These are phyloP conservation scores for Suhomyces wounanorum DNA, from an alignment of 1,139 yeast species.

Conservation along the genomic window DNA sequence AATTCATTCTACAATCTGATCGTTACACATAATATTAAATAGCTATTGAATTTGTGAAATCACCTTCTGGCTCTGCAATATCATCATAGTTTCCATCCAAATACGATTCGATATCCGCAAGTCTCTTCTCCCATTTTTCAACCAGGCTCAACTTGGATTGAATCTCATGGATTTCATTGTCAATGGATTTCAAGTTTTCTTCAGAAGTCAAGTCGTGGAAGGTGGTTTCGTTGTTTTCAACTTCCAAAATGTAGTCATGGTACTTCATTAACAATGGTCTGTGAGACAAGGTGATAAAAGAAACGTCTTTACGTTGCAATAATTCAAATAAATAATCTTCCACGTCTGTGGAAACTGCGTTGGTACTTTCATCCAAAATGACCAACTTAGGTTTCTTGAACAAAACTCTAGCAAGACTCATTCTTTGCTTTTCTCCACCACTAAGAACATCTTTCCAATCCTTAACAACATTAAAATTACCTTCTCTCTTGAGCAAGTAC, in stretches of 20 bases:
- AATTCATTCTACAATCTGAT: background rate
- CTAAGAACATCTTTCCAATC: slow-evolving; percentile 92
- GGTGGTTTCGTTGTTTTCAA: slow-evolving; percentile 48
- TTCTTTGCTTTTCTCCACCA: slow-evolving; percentile 94
- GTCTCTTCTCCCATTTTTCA: slow-evolving; percentile 52
- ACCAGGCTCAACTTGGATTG: slow-evolving; percentile 56
- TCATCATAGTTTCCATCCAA: slow-evolving; percentile 40
- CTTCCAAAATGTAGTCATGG: slow-evolving; percentile 74
- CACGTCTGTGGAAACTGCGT: slow-evolving; percentile 89
- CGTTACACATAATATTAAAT: background rate
- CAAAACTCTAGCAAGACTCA: slow-evolving; percentile 84
- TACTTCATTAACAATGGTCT: slow-evolving; percentile 84
- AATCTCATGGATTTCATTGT: slow-evolving; percentile 65
- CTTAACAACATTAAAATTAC: slow-evolving; percentile 59
- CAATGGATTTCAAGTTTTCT: slow-evolving; percentile 61
- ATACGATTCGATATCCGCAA: slow-evolving; percentile 43
- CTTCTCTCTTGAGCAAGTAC: slow-evolving; percentile 67
- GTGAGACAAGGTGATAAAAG: slow-evolving; percentile 82
- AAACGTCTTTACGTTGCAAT: slow-evolving; percentile 67
- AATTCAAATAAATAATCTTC: slow-evolving; percentile 86
- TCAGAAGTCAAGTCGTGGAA: slow-evolving; percentile 56
- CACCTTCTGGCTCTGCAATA: slow-evolving; percentile 12
- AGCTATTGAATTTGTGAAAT: slow-evolving; percentile 1
- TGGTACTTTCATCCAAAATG: slow-evolving; percentile 88
- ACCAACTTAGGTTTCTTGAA: slow-evolving; percentile 83